These are phyloP conservation scores for Chlorella ohadii DNA, from an alignment of 139 green algal genomes.

Conservation along the genomic window DNA sequence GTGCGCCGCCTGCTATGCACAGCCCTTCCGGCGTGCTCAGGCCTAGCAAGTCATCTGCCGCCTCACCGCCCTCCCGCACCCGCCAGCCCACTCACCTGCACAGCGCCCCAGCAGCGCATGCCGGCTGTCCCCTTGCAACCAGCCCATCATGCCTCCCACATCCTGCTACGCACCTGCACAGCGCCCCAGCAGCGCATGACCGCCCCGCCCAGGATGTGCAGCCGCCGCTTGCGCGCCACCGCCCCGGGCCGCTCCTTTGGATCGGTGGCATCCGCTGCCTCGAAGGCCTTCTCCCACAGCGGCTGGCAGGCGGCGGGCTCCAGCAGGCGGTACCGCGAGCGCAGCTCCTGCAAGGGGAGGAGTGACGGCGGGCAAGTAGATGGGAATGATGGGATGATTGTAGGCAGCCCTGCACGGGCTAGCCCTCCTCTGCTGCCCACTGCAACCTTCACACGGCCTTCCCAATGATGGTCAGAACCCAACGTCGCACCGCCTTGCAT, in stretches of 20 bases:
- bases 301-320: constrained; percentile 10
- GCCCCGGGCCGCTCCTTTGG: not conserved
- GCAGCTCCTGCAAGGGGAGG: constrained; percentile 11
- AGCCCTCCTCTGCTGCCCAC: too few relatives aligned
- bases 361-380: not conserved
- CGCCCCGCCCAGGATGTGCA: constrained; percentile 62
- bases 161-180: constrained; percentile 41
- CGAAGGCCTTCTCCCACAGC: constrained; percentile 51
- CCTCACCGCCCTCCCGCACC: too few relatives aligned
- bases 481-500: too few relatives aligned
- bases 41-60: too few relatives aligned
- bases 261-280: constrained; percentile 25
- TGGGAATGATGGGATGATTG: too few relatives aligned
- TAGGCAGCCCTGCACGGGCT: too few relatives aligned
- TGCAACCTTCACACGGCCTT: too few relatives aligned
- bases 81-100: too few relatives aligned
- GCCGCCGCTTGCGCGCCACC: constrained; percentile 21
- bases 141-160: not conserved
- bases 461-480: too few relatives aligned
- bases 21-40: too few relatives aligned
- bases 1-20: too few relatives aligned
- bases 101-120: not conserved
- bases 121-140: not conserved
- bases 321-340: constrained; percentile 41
- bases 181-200: constrained; percentile 65